Evolutionary conservation across 768 basidiomycete genomes (phyloP), one percentile per base, ranked within the genome.

Genomic region (Hygrophorus russula): DNA sequence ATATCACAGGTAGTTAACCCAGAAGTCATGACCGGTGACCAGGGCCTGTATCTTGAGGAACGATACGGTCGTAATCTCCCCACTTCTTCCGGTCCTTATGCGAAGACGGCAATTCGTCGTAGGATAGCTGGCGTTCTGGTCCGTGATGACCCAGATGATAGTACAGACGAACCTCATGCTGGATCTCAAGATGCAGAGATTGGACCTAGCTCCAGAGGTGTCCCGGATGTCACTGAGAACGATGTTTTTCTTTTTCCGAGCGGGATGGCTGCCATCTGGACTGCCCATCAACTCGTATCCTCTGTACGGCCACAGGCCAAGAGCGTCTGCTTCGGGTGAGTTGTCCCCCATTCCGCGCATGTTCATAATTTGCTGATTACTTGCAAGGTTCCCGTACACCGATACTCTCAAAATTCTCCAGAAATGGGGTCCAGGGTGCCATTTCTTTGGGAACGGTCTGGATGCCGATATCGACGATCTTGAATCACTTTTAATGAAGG

Each of bases 251-350:
- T 99, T 18, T 92, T 73, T 53, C 74, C 89, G 0, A 76, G 80
- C 0, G 94, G 94, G 1, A 98, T 99, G 94, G 64, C 81, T 28
- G 92, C 94, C 1, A 94, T 99, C 41, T 99, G 88, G 86, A 82
- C 72, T 55, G 80, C 91, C 0, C 91, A 96, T 56, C 74, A 84
- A 50, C 65, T 91, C 7, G 73, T 74, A 5, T 63, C 79, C 45
- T 58, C 65, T 18, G 69, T 65, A 2, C 65, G 68, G 24, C 72
- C 76, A 32, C 51, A 59, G 8, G 80, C 78, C 8, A 96, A 93
- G 66, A 93, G 88, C 52, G 75, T 93, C 24, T 94, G 90, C 56
- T 97, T 94, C 53, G 94, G 94, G 93, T 94, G 53, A 49, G 82
- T 62, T 12, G 19, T 44, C 24, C 5, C 32, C 14, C 39, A 17